A percentile compares a stretch with the other conserved stretches of the same genome.
Conservation (phyloP, 169 alveolate genomes). For the Blepharisma undulans region DNA sequence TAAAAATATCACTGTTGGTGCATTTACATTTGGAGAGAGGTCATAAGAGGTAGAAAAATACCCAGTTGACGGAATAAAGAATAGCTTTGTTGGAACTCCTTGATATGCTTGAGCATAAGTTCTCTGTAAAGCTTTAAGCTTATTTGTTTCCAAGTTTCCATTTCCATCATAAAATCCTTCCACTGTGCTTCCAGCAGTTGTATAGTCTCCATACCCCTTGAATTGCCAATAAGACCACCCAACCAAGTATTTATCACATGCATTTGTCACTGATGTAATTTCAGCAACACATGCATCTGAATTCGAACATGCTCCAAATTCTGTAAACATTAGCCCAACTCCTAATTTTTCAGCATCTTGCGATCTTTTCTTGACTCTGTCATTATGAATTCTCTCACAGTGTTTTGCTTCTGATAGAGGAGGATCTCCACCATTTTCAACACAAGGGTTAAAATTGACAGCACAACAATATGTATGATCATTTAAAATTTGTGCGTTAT, state of each 20-base stretch:
- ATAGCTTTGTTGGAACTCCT: slow-evolving; percentile 2
- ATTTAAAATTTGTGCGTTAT: slow-evolving; percentile 56
- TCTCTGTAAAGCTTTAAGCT: slow-evolving; percentile 36
- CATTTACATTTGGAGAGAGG: neutral
- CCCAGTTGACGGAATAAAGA: neutral
- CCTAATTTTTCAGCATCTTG: slow-evolving; percentile 60
- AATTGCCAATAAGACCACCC: slow-evolving; percentile 81
- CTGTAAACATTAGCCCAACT: slow-evolving; percentile 58
- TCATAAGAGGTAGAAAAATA: neutral
- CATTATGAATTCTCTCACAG: slow-evolving; percentile 62
- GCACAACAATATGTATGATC: slow-evolving; percentile 73
- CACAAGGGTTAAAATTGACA: slow-evolving; percentile 21
- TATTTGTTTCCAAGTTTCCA: slow-evolving; percentile 23
- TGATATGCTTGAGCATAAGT: slow-evolving; percentile 39
- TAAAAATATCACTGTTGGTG: slow-evolving; percentile 19
- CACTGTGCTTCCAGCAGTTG: slow-evolving; percentile 65
- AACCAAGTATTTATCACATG: slow-evolving; percentile 51
- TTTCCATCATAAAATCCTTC: slow-evolving; percentile 42
- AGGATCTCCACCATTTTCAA: slow-evolving; percentile 49
- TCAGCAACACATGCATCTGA: slow-evolving; percentile 66
- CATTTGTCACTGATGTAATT: slow-evolving; percentile 56
- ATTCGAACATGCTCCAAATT: slow-evolving; percentile 76
- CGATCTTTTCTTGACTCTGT: slow-evolving; percentile 46
- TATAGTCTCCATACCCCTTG: slow-evolving; percentile 63
- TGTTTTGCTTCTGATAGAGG: slow-evolving; percentile 15